Evolutionary conservation across 257 asterid genomes (phyloP), one percentile per base, ranked within the genome.

Genomic region (Striga asiatica): DNA sequence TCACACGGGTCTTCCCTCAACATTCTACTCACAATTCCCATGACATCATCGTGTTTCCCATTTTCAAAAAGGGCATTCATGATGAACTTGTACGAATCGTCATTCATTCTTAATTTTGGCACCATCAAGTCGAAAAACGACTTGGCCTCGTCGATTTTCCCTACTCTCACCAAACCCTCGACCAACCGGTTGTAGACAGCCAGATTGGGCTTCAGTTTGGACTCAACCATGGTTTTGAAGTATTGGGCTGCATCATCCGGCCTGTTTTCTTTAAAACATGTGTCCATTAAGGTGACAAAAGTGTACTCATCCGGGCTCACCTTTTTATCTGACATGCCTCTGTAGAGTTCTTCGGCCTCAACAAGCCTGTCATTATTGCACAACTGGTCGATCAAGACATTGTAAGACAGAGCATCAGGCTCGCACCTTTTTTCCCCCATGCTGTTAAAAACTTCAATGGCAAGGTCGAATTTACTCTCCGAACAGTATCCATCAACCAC

Each of bases 281-380:
- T 75, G 61, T 84, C 97, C 97, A 87, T 87, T 58, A 91, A 62
- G 21, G 77, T 71, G 24, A 73, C 89, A 60, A 80, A 82, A 12
- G 98, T 84, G 51, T 75, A 78, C 85, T 91, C 98, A 57, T 91
- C 96, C 0, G 95, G 94, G 35, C 32, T 84, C 50, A 81, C 95
- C 22, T 72, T 76, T 68, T 72, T 78, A 50, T 77, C 85, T 16
- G 56, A 66, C 95, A 87, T 91, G 9, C 86, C 89, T 55, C 58
- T 71, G 37, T 82, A 91, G 43, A 91, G 73, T 74, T 82, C 88
- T 76, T 84, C 95, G 0, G 94, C 96, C 59, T 78, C 85, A 7
- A 66, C 71, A 68, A 91, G 65, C 70, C 78, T 72, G 50, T 69
- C 75, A 18, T 84, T 87, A 50, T 66, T 73, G 64, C 98, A 91